Percentiles rank a stretch among this genome's conserved stretches.
phyloP scores from a whole-genome alignment of 2,329 filamentous ascomycete genomes.

The Diaporthe ilicicola region DNA sequence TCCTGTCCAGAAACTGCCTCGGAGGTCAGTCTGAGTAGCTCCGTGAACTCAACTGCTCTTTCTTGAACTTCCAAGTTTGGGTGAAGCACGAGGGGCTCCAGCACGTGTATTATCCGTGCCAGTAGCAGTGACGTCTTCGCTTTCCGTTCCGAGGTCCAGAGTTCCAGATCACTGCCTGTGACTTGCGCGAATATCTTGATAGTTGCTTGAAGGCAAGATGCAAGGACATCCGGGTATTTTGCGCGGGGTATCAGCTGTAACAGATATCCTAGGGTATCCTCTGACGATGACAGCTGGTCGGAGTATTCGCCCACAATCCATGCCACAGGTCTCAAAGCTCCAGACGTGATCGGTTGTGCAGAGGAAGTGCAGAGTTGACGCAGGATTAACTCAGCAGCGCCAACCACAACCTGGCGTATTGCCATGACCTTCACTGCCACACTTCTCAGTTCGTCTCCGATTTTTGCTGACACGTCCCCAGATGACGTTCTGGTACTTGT shows the following conservation, averaged over 20 bases:
- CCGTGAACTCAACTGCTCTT: slow-evolving; percentile 89
- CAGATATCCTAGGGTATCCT: slow-evolving; percentile 77
- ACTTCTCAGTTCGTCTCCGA: slow-evolving; percentile 88
- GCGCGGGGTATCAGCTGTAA: slow-evolving; percentile 70
- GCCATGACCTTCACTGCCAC: slow-evolving; percentile 91
- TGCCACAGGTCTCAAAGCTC: slow-evolving; percentile 77
- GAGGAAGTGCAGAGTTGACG: slow-evolving; percentile 62
- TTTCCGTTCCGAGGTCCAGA: slow-evolving; percentile 79
- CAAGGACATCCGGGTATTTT: slow-evolving; percentile 72
- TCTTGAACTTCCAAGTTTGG: slow-evolving; percentile 95
- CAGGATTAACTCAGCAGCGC: slow-evolving; percentile 82
- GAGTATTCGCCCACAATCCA: slow-evolving; percentile 94
- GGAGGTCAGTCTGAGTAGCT: slow-evolving; percentile 84
- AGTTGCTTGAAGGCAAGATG: slow-evolving; percentile 82
- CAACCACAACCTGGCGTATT: slow-evolving; percentile 80
- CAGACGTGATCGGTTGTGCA: slow-evolving; percentile 65
- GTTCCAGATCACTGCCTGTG: slow-evolving; percentile 68
- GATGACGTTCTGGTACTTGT: slow-evolving; percentile 42
- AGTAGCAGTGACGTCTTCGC: slow-evolving; percentile 80
- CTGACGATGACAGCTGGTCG: slow-evolving; percentile 72
- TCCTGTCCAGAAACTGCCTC: slow-evolving; percentile 80
- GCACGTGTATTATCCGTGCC: slow-evolving; percentile 80
- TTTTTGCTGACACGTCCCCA: slow-evolving; percentile 69
- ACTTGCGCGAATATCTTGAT: slow-evolving; percentile 85
- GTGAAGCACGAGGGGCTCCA: slow-evolving; percentile 82